phyloP scores from a whole-genome alignment of 441 rosid species.

The Francoa sonchifolia region DNA sequence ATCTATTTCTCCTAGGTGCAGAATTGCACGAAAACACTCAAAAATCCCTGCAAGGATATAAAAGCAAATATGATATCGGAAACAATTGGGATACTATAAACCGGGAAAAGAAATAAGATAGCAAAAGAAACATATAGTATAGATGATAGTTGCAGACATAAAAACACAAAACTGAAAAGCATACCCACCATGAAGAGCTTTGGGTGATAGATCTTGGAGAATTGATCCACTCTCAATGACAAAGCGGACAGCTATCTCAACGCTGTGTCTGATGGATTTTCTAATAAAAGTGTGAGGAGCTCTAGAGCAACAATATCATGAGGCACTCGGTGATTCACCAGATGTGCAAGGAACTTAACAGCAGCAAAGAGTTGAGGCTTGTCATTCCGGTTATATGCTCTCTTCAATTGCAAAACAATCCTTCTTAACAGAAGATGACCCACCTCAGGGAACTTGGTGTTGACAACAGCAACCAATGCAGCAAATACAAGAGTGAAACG shows the following conservation, averaged over 20 bases:
- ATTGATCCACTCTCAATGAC: slow-evolving; percentile 82
- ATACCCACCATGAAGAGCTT: slow-evolving; percentile 63
- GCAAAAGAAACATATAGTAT: no score
- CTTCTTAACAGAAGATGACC: slow-evolving; percentile 72
- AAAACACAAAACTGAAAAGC: neutral
- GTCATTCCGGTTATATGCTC: slow-evolving; percentile 78
- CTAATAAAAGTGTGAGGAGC: slow-evolving; percentile 53
- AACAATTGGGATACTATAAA: no score
- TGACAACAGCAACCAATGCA: slow-evolving; percentile 75
- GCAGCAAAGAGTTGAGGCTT: slow-evolving; percentile 90
- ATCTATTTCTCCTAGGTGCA: no score
- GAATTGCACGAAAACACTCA: no score
- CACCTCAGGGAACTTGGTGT: slow-evolving; percentile 81
- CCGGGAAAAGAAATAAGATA: no score
- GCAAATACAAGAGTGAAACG: slow-evolving; percentile 84
- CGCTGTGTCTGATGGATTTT: slow-evolving; percentile 74
- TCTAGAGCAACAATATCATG: slow-evolving; percentile 75
- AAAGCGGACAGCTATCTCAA: slow-evolving; percentile 90
- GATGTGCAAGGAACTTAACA: slow-evolving; percentile 77
- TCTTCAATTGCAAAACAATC: slow-evolving; percentile 82
- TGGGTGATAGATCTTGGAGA: slow-evolving; percentile 78
- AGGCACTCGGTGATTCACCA: slow-evolving; percentile 89
- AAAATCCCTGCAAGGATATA: no score
- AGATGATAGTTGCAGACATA: no score
- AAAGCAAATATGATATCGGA: no score